Conservation (phyloP, 2,329 filamentous ascomycete species). For the Tetracladium maxilliforme region DNA sequence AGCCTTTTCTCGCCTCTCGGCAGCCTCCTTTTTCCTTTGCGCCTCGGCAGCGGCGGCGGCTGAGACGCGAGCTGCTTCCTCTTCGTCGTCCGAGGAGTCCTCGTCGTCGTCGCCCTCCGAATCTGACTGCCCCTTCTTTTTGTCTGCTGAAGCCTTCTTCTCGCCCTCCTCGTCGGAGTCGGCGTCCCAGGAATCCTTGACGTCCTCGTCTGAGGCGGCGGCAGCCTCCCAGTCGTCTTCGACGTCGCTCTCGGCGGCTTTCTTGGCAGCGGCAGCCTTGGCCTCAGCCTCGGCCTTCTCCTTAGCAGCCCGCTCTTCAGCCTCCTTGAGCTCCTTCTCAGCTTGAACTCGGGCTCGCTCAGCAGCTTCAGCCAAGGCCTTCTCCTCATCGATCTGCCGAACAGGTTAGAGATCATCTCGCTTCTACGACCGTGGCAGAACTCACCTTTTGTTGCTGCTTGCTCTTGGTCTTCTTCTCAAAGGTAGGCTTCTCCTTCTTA, state of each 20-base stretch:
- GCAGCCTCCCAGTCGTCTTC: slow-evolving; percentile 84
- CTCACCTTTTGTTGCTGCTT: slow-evolving; percentile 41
- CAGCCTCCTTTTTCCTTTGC: slow-evolving; percentile 74
- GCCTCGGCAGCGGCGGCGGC: slow-evolving; percentile 59
- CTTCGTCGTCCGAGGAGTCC: slow-evolving; percentile 51
- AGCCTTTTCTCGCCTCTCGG: slow-evolving; percentile 74
- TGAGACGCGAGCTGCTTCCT: slow-evolving; percentile 59
- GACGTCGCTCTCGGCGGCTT: slow-evolving; percentile 42
- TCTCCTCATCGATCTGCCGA: slow-evolving; percentile 63
- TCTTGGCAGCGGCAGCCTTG: slow-evolving; percentile 36
- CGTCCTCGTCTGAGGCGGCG: slow-evolving; percentile 58
- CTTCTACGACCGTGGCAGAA: neutral
- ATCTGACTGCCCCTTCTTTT: slow-evolving; percentile 24
- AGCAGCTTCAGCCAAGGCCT: slow-evolving; percentile 63
- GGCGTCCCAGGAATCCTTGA: slow-evolving; percentile 94
- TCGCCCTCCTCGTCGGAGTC: slow-evolving; percentile 55
- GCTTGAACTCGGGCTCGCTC: slow-evolving; percentile 53
- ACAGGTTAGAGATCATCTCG: slow-evolving; percentile 5
- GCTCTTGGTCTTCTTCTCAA: slow-evolving; percentile 68
- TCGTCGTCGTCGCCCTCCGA: slow-evolving; percentile 37
- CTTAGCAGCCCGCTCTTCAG: slow-evolving; percentile 49
- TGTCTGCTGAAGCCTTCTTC: slow-evolving; percentile 10
- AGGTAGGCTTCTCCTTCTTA: slow-evolving; percentile 66
- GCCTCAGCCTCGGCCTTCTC: slow-evolving; percentile 41
- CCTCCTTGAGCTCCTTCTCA: too few relatives aligned